Evolutionary conservation across 495 filamentous ascomycete genomes (phyloP), one percentile per base, ranked within the genome.

Genomic region (Aspergillus nanangensis): DNA sequence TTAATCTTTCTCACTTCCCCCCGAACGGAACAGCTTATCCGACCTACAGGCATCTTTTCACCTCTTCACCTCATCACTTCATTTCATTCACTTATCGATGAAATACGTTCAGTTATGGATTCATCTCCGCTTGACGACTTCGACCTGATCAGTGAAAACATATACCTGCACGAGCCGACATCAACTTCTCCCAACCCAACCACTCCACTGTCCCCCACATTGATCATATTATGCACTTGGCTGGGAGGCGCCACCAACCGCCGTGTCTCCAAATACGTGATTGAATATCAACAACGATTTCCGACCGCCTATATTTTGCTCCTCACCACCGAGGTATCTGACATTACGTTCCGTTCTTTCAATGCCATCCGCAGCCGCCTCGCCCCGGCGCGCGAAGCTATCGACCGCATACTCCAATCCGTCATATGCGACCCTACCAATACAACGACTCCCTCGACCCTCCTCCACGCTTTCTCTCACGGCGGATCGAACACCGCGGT

Each of bases 381-480:
- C 4, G 19, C 38, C 0, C 39, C 46, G 0, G 46, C 46, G 4
- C 38, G 46, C 1, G 46, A 11, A 11, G 20, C 34, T 1, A 29
- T 49, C 13, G 1, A 10, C 4, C 24, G 9, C n/a, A 41, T 29
- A 2, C 38, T 27, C 18, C 9, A 31, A 14, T 20, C 31, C 27
- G 7, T 11, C 25, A 29, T 5, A 29, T 7, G 7, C 25, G 11
- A 5, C 25, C 25, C 25, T 11, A 11, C 25, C 25, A 29, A 29
- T n/a, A n/a, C n/a, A n/a, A n/a, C n/a, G n/a, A n/a, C n/a, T n/a
- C n/a, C 24, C 36, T 3, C 17, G 2, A 25, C 41, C 31, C 45
- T 49, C 3, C 39, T 49, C n/a, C 46, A 49, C 19, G 15, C 43
- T 32, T 49, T 49, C 46, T 49, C 46, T n/a, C 38, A 49, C 20